Conservation (phyloP, 2,329 filamentous ascomycete species). For the Berkeleyomyces basicola region DNA sequence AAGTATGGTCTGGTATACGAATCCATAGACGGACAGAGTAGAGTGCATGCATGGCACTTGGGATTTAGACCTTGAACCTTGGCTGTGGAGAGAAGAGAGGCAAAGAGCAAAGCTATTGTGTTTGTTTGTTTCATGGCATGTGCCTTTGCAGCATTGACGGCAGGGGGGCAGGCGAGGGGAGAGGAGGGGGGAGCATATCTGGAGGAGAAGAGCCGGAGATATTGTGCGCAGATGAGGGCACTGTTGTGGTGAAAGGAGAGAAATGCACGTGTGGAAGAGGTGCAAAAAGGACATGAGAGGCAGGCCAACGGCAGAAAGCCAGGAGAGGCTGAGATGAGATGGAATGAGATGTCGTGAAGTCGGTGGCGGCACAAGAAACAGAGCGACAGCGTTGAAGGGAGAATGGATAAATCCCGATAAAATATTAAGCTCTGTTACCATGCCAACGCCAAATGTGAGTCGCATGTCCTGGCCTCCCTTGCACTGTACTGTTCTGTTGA, state of each 20-base stretch:
- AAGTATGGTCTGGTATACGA: neutral
- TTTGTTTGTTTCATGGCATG: neutral
- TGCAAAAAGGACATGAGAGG: too few species aligned
- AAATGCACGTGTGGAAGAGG: neutral
- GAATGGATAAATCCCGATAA: neutral
- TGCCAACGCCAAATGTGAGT: neutral
- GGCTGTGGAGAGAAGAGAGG: neutral
- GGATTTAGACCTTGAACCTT: neutral
- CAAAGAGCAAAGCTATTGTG: neutral
- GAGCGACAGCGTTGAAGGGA: too few species aligned
- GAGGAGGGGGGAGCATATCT: neutral
- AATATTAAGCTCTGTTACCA: neutral
- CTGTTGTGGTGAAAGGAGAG: too few species aligned
- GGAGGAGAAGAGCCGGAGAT: neutral
- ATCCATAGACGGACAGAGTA: neutral
- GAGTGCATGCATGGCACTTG: neutral
- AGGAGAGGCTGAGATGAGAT: too few species aligned
- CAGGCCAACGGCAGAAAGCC: too few species aligned
- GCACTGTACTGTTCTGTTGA: neutral
- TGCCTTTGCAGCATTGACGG: neutral
- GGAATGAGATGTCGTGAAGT: too few species aligned
- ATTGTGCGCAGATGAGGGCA: neutral
- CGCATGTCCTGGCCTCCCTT: neutral
- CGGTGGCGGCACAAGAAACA: too few species aligned
- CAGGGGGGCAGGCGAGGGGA: neutral